Conservation (phyloP, 441 rosid genomes). For the Pelargonium citronellum region DNA sequence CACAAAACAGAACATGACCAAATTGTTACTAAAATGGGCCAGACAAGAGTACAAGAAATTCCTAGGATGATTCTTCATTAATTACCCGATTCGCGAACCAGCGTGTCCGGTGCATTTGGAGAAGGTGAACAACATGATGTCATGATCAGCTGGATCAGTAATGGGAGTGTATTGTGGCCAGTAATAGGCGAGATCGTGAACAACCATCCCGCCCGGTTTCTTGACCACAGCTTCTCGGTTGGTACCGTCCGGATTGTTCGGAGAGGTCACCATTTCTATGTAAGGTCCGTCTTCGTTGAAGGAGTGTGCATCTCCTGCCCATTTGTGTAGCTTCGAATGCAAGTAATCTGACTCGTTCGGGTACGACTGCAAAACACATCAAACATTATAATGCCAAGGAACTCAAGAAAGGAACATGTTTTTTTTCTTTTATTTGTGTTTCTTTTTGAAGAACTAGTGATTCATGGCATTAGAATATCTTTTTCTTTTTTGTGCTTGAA, state of each 20-base stretch:
- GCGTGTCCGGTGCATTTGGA: constrained; percentile 93
- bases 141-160: constrained; percentile 50
- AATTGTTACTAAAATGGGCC: too few relatives aligned
- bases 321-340: constrained; percentile 49
- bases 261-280: constrained; percentile 63
- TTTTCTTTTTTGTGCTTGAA: too few relatives aligned
- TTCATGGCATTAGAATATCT: too few relatives aligned
- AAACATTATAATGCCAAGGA: neutral
- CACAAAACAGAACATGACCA: neutral
- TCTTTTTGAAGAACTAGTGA: too few relatives aligned
- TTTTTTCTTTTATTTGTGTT: too few relatives aligned
- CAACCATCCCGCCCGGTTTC: constrained; percentile 40
- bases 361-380: constrained; percentile 39
- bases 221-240: constrained; percentile 57
- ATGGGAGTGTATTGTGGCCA: constrained; percentile 87
- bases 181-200: constrained; percentile 76
- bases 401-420: too few relatives aligned
- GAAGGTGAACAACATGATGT: constrained; percentile 76
- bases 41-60: too few relatives aligned
- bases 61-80: too few relatives aligned
- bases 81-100: constrained; percentile 83
- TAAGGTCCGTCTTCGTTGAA: constrained; percentile 49
- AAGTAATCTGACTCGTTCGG: constrained; percentile 42
- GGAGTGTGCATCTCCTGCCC: constrained; percentile 67
- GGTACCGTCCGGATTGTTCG: constrained; percentile 78